phyloP scores from a whole-genome alignment of 2,329 filamentous ascomycete genomes.

The Fusarium solani-melongenae region DNA sequence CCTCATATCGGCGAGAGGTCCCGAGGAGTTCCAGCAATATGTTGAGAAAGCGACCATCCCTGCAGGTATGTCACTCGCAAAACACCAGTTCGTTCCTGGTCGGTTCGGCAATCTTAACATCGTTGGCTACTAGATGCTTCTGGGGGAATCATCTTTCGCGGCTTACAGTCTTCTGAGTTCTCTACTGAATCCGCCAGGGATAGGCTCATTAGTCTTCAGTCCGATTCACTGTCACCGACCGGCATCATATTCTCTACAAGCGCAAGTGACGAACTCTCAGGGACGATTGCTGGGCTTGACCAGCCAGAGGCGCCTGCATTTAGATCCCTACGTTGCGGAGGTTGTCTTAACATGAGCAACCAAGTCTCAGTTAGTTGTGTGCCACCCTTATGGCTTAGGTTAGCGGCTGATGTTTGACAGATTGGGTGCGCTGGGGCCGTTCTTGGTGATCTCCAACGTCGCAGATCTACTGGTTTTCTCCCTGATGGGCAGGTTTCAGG shows the following conservation, averaged over 20 bases:
- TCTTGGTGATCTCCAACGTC: constrained; percentile 79
- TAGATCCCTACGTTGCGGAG: constrained; percentile 74
- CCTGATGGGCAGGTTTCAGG: constrained; percentile 67
- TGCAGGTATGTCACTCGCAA: constrained; percentile 14
- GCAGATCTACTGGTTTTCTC: constrained; percentile 66
- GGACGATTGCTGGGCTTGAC: constrained; percentile 51
- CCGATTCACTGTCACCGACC: constrained; percentile 16
- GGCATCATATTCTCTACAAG: constrained; percentile 36
- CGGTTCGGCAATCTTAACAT: neutral
- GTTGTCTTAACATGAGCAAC: constrained; percentile 80
- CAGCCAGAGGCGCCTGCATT: constrained; percentile 64
- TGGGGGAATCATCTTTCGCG: constrained; percentile 63
- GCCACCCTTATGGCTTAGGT: neutral
- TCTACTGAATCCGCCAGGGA: constrained; percentile 72
- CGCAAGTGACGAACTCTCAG: constrained; percentile 3
- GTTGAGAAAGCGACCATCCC: constrained; percentile 40
- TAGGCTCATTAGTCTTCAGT: constrained; percentile 65
- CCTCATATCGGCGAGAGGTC: constrained; percentile 61
- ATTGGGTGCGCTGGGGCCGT: constrained; percentile 90
- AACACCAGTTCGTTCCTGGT: too few relatives aligned
- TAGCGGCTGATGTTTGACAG: constrained; percentile 47
- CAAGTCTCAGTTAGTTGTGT: constrained; percentile 66
- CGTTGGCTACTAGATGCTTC: neutral
- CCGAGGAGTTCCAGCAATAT: constrained; percentile 51
- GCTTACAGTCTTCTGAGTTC: constrained; percentile 79